A percentile compares a stretch with the other conserved stretches of the same genome.
These are phyloP conservation scores for Paraphoma sp. DNA, from an alignment of 2,329 filamentous ascomycete species.

Conservation along the genomic window DNA sequence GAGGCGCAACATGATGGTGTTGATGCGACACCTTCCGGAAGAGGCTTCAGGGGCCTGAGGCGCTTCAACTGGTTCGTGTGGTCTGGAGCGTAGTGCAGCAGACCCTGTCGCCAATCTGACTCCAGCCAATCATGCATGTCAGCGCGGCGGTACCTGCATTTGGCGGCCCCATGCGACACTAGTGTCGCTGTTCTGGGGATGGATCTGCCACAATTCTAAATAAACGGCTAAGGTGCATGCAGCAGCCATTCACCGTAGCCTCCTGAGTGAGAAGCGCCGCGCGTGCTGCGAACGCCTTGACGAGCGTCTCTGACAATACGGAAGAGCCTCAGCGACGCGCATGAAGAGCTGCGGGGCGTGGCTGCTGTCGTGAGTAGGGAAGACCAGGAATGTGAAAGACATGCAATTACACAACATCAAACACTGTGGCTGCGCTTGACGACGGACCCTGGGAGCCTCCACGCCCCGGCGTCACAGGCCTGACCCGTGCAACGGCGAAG, in stretches of 20 bases:
- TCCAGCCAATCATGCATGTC: constrained; percentile 24
- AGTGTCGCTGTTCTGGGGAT: constrained; percentile 10
- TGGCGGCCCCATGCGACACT: constrained; percentile 8
- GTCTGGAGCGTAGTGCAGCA: constrained; percentile 12
- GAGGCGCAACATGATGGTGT: constrained; percentile 5
- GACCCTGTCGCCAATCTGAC: constrained; percentile 26
- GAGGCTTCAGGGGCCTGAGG: constrained; percentile 28
- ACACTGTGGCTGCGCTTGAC: constrained; percentile 31
- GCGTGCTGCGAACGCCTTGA: constrained; percentile 4
- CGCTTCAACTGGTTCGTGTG: constrained; percentile 22
- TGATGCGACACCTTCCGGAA: neutral
- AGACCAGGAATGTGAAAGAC: constrained; percentile 11
- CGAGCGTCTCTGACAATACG: constrained; percentile 15
- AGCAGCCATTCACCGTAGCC: constrained; percentile 11
- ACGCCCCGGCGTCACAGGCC: constrained; percentile 19
- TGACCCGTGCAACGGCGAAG: constrained; percentile 30
- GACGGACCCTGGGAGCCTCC: constrained; percentile 14
- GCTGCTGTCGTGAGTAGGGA: neutral
- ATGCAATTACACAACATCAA: constrained; percentile 28
- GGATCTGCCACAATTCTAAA: constrained; percentile 22
- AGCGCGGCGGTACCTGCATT: constrained; percentile 30
- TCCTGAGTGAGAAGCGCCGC: constrained; percentile 19
- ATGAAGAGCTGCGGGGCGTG: neutral
- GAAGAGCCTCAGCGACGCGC: constrained; percentile 13
- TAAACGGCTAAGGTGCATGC: constrained; percentile 26